phyloP scores from a whole-genome alignment of 2,329 filamentous ascomycete species.

The Trichoderma afroharzianum region DNA sequence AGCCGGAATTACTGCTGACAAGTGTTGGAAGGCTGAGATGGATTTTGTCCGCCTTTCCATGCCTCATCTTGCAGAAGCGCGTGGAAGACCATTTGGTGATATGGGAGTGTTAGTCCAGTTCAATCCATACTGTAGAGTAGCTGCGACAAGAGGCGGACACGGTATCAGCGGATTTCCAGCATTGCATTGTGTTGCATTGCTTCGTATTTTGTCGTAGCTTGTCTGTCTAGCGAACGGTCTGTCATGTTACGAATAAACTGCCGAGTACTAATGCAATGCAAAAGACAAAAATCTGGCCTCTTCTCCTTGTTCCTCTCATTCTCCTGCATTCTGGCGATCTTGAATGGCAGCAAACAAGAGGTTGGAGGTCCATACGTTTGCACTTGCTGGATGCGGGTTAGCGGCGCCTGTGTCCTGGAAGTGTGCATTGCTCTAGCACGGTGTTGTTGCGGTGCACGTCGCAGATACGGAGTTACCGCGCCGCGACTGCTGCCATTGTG shows the following conservation, averaged over 20 bases:
- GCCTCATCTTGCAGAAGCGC: constrained; percentile 2
- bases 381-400: background rate
- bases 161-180: no score
- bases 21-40: background rate
- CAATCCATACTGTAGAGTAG: background rate
- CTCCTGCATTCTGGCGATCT: background rate
- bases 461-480: background rate
- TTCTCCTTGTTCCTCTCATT: background rate
- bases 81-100: background rate
- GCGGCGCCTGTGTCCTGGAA: background rate
- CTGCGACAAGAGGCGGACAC: background rate
- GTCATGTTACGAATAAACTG: background rate
- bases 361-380: background rate
- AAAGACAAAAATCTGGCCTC: background rate
- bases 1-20: background rate
- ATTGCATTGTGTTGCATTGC: background rate
- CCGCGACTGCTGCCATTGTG: background rate
- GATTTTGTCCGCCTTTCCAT: background rate
- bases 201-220: background rate
- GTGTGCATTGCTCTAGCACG: background rate
- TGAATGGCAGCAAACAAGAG: background rate
- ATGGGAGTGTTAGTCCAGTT: background rate
- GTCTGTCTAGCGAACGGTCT: background rate
- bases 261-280: background rate
- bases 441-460: background rate